Evolutionary conservation across 805 yeast genomes (phyloP).

Genomic region (Zygotorulaspora florentina): DNA sequence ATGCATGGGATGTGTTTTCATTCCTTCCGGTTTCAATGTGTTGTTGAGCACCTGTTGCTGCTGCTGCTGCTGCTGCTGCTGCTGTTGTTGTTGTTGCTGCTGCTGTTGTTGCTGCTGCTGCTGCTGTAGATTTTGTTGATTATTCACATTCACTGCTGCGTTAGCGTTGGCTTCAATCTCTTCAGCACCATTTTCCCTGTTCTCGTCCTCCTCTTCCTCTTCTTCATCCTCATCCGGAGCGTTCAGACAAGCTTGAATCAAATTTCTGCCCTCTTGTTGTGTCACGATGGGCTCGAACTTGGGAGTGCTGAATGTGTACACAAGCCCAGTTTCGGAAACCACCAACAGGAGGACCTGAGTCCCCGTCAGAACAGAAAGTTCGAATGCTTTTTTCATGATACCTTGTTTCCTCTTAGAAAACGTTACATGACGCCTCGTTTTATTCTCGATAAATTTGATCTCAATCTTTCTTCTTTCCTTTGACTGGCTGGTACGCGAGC

Average conservation of each 20-base stretch:
- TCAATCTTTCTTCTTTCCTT: constrained; percentile 86
- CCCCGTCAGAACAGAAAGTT: constrained; percentile 91
- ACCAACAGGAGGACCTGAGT: constrained; percentile 93
- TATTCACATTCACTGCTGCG: constrained; percentile 13
- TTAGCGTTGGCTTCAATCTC: not conserved
- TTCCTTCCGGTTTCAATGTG: constrained; percentile 13
- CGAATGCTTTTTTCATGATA: constrained; percentile 99
- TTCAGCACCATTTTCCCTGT: not conserved
- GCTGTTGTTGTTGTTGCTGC: constrained; percentile 11
- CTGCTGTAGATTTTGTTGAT: constrained; percentile 19
- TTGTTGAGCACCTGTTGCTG: constrained; percentile 20
- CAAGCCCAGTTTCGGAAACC: constrained; percentile 97
- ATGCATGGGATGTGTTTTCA: constrained; percentile 12
- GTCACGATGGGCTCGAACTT: constrained; percentile 97
- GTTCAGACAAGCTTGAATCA: constrained; percentile 93
- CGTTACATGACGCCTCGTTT: constrained; percentile 95
- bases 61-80: constrained; percentile 14
- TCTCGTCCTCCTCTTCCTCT: constrained; percentile 56
- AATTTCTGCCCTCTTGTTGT: constrained; percentile 93
- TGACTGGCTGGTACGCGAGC: constrained; percentile 21
- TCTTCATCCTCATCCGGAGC: constrained; percentile 86
- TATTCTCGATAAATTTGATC: constrained; percentile 94
- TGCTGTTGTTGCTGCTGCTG: constrained; percentile 16
- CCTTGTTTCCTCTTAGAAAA: constrained; percentile 98
- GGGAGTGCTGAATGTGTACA: constrained; percentile 98